Percentiles rank a stretch among this genome's conserved stretches.
Conservation (phyloP, 495 filamentous ascomycete genomes). For the Penicillium alfredii region DNA sequence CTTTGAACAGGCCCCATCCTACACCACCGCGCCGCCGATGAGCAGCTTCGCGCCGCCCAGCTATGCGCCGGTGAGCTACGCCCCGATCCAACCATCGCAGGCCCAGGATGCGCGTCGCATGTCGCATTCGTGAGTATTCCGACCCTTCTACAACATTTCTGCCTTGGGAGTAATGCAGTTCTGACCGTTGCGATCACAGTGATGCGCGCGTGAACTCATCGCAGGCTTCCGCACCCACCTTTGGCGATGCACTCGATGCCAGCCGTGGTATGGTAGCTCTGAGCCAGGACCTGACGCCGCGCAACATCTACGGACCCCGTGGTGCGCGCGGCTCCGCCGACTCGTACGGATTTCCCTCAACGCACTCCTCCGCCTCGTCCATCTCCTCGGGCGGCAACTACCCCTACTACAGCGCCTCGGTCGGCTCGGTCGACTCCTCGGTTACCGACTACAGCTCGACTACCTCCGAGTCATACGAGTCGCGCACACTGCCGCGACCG, state of each 20-base stretch:
- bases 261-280: constrained; percentile 89
- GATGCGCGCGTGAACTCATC: constrained; percentile 55
- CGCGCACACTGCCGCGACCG: constrained; percentile 78
- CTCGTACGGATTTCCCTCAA: constrained; percentile 86
- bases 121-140: constrained; percentile 79
- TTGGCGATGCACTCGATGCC: constrained; percentile 75
- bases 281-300: constrained; percentile 77
- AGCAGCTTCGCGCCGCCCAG: constrained; percentile 56
- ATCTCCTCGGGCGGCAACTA: constrained; percentile 75
- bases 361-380: constrained; percentile 90
- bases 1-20: constrained; percentile 54
- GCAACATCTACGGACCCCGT: constrained; percentile 77
- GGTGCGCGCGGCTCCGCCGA: constrained; percentile 68
- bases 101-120: constrained; percentile 67
- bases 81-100: constrained; percentile 43
- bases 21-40: constrained; percentile 64
- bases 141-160: constrained; percentile 1
- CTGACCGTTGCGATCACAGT: constrained; percentile 18
- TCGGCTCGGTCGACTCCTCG: constrained; percentile 79
- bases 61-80: constrained; percentile 53
- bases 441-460: constrained; percentile 93
- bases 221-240: constrained; percentile 32
- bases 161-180: neutral
- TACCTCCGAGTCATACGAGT: constrained; percentile 78
- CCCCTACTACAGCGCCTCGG: constrained; percentile 71